Conservation (phyloP, 2,329 filamentous ascomycete genomes). For the Xylaria arbuscula region DNA sequence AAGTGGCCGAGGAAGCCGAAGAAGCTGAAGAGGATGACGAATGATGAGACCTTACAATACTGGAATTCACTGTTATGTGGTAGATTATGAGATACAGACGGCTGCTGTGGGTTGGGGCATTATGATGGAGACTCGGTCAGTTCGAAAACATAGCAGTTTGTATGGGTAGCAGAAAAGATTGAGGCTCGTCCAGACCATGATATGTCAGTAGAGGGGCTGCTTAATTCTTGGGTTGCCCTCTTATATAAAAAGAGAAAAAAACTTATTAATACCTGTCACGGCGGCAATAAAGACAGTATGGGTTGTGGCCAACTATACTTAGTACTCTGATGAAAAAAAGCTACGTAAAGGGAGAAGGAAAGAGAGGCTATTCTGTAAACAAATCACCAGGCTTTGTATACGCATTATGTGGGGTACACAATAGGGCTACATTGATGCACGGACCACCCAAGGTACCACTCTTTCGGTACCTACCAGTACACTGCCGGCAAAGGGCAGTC, state of each 20-base stretch:
- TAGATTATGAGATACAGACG: slow-evolving; percentile 1
- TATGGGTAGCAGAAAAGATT: background rate
- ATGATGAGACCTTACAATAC: slow-evolving; percentile 4
- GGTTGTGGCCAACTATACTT: too few relatives aligned
- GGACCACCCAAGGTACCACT: too few relatives aligned
- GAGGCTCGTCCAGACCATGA: background rate
- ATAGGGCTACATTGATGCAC: too few relatives aligned
- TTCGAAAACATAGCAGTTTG: background rate
- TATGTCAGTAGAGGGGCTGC: background rate
- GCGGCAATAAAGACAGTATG: background rate
- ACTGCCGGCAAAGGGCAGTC: too few relatives aligned
- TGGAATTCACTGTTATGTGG: background rate
- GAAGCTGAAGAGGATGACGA: slow-evolving; percentile 14
- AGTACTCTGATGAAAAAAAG: too few relatives aligned
- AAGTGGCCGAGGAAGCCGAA: slow-evolving; percentile 21
- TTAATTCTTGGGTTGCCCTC: background rate
- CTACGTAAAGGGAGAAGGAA: too few relatives aligned
- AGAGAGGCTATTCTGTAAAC: too few relatives aligned
- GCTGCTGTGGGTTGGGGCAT: background rate
- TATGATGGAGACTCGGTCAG: background rate
- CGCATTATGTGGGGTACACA: too few relatives aligned
- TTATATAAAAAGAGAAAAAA: too few relatives aligned
- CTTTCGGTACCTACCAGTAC: too few relatives aligned
- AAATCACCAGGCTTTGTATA: too few relatives aligned
- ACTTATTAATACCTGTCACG: too few relatives aligned